Evolutionary conservation across 257 asterid species (phyloP), one percentile per base, ranked within the genome.

Genomic region (Ilex aquifolium): DNA sequence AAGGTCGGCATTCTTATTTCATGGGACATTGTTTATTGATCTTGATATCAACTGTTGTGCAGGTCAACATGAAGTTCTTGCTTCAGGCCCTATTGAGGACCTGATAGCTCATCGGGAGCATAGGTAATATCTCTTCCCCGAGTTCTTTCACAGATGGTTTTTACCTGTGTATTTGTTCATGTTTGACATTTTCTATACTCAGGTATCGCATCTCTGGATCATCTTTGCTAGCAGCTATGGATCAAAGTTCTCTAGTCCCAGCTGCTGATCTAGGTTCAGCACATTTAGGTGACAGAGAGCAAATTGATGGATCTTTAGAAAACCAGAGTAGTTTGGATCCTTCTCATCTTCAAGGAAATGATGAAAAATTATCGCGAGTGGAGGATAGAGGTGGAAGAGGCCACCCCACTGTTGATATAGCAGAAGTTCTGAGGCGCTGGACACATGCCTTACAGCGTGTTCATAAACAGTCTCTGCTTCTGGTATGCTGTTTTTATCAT

Each of bases 11-110:
- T 11, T 10, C 52, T 46, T 46, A 46, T 46, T 14, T 46, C 4
- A 36, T 46, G 52, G 62, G 31, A 58, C 39, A 54, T 69, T 73
- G 58, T 56, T 31, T 39, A 12, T 11, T 44, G n/a, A 56, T 56
- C 64, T 68, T 49, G 65, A 53, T 59, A 64, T 62, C n/a, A 64
- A 21, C 44, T 65, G 58, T 62, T 77, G 51, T 73, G 30, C 68
- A 91, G 98, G 87, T 79, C 95, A 91, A 59, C 98, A 91, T 59
- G 98, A 88, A 79, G 84, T 91, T 72, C 96, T 91, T 65, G 95
- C 96, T 50, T 91, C 96, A 50, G 98, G 98, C 71, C 98, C 98
- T n/a, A 88, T 91, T 66, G 98, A 91, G 87, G 98, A 91, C 85
- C 95, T 91, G 76, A 91, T 91, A 61, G 95, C 98, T 77, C 98